phyloP scores from a whole-genome alignment of 768 basidiomycete genomes.

The Pholiota conissans region DNA sequence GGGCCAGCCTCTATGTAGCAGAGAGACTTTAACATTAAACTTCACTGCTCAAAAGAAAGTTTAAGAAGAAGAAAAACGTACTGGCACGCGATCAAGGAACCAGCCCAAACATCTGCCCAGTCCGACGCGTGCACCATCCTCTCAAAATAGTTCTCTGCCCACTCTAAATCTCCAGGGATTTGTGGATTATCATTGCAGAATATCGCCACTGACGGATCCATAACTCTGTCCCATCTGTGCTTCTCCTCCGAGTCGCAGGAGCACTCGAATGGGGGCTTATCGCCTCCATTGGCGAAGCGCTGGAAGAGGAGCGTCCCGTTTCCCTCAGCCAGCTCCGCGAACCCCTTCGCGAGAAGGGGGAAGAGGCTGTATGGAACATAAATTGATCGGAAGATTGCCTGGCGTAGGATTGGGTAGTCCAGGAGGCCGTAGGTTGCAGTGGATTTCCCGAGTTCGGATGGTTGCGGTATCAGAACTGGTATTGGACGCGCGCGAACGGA shows the following conservation, averaged over 20 bases:
- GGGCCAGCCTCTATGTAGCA: conserved; percentile 28
- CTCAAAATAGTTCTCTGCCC: conserved; percentile 34
- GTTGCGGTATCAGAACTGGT: conserved; percentile 21
- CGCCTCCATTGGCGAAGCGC: background rate
- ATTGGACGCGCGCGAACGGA: conserved; percentile 31
- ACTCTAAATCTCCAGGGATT: conserved; percentile 30
- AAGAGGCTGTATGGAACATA: conserved; percentile 36
- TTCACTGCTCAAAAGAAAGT: background rate
- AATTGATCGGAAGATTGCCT: conserved; percentile 30
- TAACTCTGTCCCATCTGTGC: conserved; percentile 2
- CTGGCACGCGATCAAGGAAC: conserved; percentile 31
- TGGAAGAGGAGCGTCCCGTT: conserved; percentile 28
- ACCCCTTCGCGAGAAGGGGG: conserved; percentile 31
- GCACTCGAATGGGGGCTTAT: conserved; percentile 27
- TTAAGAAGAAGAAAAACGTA: background rate
- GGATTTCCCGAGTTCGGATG: conserved; percentile 11
- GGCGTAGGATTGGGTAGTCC: conserved; percentile 32
- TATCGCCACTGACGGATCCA: conserved; percentile 32
- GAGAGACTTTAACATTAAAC: no score
- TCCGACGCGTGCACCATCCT: conserved; percentile 24
- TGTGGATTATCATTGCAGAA: conserved; percentile 38
- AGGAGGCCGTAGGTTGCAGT: conserved; percentile 32
- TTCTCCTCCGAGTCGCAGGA: conserved; percentile 21
- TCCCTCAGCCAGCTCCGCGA: conserved; percentile 34
- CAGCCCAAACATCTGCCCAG: conserved; percentile 34